phyloP scores from a whole-genome alignment of 805 yeast species.

The Wickerhamiella nectarea region DNA sequence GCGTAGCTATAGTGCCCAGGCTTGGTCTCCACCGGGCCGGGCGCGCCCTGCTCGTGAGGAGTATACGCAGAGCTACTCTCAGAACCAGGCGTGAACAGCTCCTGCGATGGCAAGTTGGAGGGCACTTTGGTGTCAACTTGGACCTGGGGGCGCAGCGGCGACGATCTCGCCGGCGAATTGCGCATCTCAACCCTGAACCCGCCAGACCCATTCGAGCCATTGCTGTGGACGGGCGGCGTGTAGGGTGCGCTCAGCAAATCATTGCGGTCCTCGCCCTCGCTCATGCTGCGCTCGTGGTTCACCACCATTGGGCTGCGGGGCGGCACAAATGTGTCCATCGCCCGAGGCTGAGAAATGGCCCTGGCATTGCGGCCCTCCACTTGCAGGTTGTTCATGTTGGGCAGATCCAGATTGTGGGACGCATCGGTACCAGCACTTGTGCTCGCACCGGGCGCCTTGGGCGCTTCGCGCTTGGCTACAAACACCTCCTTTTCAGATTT shows the following conservation, averaged over 20 bases:
- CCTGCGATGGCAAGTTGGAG: neutral
- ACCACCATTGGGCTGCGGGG: constrained; percentile 1
- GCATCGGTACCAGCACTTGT: no score
- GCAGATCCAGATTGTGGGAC: no score
- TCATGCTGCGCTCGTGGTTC: constrained; percentile 23
- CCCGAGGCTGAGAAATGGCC: constrained; percentile 10
- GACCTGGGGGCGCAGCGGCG: constrained; percentile 4
- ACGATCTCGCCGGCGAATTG: neutral
- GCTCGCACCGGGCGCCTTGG: constrained; percentile 13
- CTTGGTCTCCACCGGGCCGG: neutral
- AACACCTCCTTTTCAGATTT: neutral
- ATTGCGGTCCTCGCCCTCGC: constrained; percentile 26
- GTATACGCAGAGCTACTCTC: neutral
- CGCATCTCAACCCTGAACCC: neutral
- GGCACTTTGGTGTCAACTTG: neutral
- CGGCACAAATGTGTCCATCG: constrained; percentile 1
- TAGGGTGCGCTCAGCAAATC: constrained; percentile 15
- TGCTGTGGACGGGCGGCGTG: neutral
- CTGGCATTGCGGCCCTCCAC: neutral
- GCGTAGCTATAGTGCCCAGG: constrained; percentile 19
- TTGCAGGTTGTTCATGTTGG: no score
- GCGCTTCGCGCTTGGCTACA: constrained; percentile 12
- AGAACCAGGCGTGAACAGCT: neutral
- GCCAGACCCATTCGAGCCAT: constrained; percentile 1
- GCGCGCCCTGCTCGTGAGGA: neutral